A percentile compares a stretch with the other conserved stretches of the same genome.
Evolutionary conservation across 2,329 filamentous ascomycete genomes (phyloP).

Genomic region (Neofusicoccum laricinum): DNA sequence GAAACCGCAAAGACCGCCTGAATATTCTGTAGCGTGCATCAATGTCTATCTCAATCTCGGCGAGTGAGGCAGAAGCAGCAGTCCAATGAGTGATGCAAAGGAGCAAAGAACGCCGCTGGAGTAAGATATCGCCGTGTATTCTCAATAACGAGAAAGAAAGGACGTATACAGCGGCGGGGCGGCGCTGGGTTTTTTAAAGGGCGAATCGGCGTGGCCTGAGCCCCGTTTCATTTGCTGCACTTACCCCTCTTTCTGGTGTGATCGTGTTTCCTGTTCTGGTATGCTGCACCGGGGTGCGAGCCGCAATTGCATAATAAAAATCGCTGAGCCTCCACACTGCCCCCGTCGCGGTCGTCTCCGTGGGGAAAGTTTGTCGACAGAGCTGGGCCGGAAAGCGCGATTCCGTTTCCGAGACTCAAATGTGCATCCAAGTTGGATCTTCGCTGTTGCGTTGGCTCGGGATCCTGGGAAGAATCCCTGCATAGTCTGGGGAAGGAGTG

Average conservation of each 20-base stretch:
- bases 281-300: background rate
- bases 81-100: background rate
- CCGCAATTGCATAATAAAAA: background rate
- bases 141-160: background rate
- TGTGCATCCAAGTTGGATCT: background rate
- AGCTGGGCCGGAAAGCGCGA: background rate
- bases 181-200: background rate
- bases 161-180: background rate
- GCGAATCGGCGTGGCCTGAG: background rate
- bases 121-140: background rate
- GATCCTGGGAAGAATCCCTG: background rate
- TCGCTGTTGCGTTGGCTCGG: background rate
- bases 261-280: background rate
- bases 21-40: background rate
- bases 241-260: background rate
- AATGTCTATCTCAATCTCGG: background rate
- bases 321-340: background rate
- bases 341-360: too few species aligned
- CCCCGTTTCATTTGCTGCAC: background rate
- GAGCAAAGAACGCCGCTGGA: background rate
- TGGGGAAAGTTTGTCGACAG: background rate
- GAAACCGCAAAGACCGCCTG: background rate
- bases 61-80: constrained; percentile 7
- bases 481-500: background rate
- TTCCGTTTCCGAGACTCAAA: background rate